These are phyloP conservation scores for Hemileia vastatrix DNA, from an alignment of 1,284 basidiomycete genomes.

Conservation along the genomic window DNA sequence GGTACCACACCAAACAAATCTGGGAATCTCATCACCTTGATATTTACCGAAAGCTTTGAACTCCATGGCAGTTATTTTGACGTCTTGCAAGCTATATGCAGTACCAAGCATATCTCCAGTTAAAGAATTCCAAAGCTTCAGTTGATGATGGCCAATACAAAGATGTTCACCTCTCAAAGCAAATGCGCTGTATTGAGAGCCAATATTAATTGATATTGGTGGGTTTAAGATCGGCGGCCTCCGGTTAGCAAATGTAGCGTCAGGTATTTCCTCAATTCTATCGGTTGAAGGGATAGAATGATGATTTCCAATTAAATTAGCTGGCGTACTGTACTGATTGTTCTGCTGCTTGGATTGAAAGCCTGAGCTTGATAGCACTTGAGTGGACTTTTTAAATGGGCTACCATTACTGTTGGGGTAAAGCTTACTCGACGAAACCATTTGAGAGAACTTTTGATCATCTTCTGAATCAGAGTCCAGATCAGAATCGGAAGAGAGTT, in stretches of 20 bases:
- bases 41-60: slow-evolving; percentile 52
- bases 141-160: slow-evolving; percentile 56
- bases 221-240: slow-evolving; percentile 55
- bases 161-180: slow-evolving; percentile 57
- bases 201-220: slow-evolving; percentile 36
- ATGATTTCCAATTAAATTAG: not conserved
- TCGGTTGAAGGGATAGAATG: not conserved
- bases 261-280: slow-evolving; percentile 61
- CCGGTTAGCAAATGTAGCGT: slow-evolving; percentile 68
- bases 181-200: slow-evolving; percentile 46
- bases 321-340: not conserved
- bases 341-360: not conserved
- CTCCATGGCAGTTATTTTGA: slow-evolving; percentile 63
- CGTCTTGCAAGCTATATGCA: slow-evolving; percentile 54
- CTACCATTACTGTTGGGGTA: not conserved
- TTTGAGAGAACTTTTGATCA: not conserved
- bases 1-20: slow-evolving; percentile 70
- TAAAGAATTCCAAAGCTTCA: slow-evolving; percentile 52
- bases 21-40: slow-evolving; percentile 46
- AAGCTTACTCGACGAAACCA: not conserved
- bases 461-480: not conserved
- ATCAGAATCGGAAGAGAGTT: not conserved
- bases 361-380: not conserved
- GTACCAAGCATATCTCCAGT: slow-evolving; percentile 45
- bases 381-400: not conserved